These are phyloP conservation scores for Cercospora citrullina DNA, from an alignment of 2,329 filamentous ascomycete genomes.

Conservation along the genomic window DNA sequence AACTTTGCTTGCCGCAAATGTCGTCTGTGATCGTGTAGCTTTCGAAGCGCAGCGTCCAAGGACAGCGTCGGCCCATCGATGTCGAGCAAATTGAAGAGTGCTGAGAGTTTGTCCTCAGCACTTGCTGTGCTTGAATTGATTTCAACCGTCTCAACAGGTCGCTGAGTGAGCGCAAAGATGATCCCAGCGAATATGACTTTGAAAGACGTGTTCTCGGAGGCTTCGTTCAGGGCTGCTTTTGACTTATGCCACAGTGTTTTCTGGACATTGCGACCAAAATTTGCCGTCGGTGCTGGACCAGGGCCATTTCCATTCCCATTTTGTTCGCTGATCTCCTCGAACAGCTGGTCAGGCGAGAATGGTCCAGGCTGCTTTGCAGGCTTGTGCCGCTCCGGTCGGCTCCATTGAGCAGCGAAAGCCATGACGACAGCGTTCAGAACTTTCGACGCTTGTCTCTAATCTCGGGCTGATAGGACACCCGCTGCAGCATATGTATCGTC, in stretches of 20 bases:
- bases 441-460: conserved; percentile 22
- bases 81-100: conserved; percentile 20
- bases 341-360: conserved; percentile 1
- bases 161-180: conserved; percentile 25
- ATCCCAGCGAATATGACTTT: conserved; percentile 25
- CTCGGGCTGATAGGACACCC: conserved; percentile 15
- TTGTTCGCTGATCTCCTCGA: conserved; percentile 1
- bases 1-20: conserved; percentile 12
- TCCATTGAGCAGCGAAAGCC: conserved; percentile 27
- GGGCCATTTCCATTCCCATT: background rate
- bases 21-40: conserved; percentile 24
- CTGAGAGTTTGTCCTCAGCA: conserved; percentile 18
- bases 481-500: conserved; percentile 22
- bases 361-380: background rate
- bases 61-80: conserved; percentile 21
- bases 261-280: conserved; percentile 23
- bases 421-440: conserved; percentile 22
- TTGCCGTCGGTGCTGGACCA: conserved; percentile 5
- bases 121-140: conserved; percentile 5
- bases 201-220: conserved; percentile 24
- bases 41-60: conserved; percentile 23
- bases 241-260: conserved; percentile 25
- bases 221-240: conserved; percentile 18
- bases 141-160: conserved; percentile 12
- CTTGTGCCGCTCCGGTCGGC: conserved; percentile 9